Base-by-base conservation (phyloP, 176 grass and related monocot species). In the Coix lacrymajobi region DNA sequence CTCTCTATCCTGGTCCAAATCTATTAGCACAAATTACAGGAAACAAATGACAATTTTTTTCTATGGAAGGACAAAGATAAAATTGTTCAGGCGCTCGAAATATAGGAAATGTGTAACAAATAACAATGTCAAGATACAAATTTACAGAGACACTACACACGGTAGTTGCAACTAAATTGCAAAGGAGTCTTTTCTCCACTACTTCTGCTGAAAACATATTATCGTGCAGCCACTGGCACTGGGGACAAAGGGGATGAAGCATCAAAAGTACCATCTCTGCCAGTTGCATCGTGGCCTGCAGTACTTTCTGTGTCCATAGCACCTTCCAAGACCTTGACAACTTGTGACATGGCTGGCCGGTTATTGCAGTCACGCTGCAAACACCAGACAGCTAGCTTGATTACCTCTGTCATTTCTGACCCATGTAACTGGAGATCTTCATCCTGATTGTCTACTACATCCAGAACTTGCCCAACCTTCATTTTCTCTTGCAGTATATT, bases 311-410 rank as follows among this genome's bases (percentile, higher is more conserved):
- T 79, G 62, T 88, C 82, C 85, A 96, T 89, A 5, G 52, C 70
- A 57, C 90, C 66, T 90, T 96, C 90, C 79, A 96, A 77, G 37
- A 96, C 51, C 81, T 93, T 96, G 86, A 93, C 91, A 17, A 96
- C 94, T 71, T 86, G 90, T 19, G 91, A 91, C 91, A 96, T 93
- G 32, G 73, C 77, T 37, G 94, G 91, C 54, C 91, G 79, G 76
- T 83, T 88, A 54, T 62, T 73, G 75, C 87, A 80, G 41, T 97
- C 94, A 9, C 72, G 75, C 66, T 97, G 89, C 87, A 97, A 86
- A 77, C 91, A 93, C 91, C 88, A 93, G 52, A 91, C 84, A 31
- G 91, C 89, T 51, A 93, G 58, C 76, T 97, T 93, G 87, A 93
- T 81, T 39, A 93, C 88, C 68, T 91, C 81, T 29, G 75, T 79